Base-by-base conservation (phyloP, 257 asterid genomes). In the Verbascum thapsus region DNA sequence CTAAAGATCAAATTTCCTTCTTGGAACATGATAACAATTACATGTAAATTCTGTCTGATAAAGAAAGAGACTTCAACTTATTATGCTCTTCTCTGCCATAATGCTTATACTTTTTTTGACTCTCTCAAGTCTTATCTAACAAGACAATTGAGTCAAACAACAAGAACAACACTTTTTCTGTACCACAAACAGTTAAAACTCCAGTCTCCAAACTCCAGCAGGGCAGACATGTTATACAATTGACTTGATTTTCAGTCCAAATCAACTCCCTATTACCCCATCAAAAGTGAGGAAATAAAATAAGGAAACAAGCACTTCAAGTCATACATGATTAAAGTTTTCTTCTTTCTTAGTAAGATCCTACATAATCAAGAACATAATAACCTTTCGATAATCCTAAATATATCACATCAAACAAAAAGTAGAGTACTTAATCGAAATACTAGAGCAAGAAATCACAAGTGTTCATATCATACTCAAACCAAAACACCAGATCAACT, bases 401-500 rank as follows among this genome's bases (percentile, higher is more conserved):
- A n/a, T n/a, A n/a, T n/a, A n/a, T n/a, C n/a, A n/a, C n/a, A n/a
- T n/a, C 51, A 35, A 26, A 2, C 49, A 58, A 19, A 18, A 39
- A 51, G 60, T 39, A 37, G 0, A 20, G 26, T 20, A 41, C 53
- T 7, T n/a, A 44, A 15, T 22, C 44, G 59, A 35, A 26, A 6
- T 55, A 55, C 32, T 35, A 19, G 2, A 5, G 23, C n/a, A 57
- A 37, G 49, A 44, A 37, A 63, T 37, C 52, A 50, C 40, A 56
- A 64, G 48, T 12, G n/a, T 20, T 52, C 64, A 56, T 49, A 26
- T 39, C 20, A 66, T 66, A 38, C 4, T 16, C 4, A 32, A 74
- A 48, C 44, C 13, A 17, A 26, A 52, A 61, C n/a, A 56, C 58
- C 66, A 63, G 76, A 60, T 73, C 78, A 56, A 50, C 37, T 48